Base-by-base conservation (phyloP, 2,329 filamentous ascomycete species). In the Metarhizium sp. region DNA sequence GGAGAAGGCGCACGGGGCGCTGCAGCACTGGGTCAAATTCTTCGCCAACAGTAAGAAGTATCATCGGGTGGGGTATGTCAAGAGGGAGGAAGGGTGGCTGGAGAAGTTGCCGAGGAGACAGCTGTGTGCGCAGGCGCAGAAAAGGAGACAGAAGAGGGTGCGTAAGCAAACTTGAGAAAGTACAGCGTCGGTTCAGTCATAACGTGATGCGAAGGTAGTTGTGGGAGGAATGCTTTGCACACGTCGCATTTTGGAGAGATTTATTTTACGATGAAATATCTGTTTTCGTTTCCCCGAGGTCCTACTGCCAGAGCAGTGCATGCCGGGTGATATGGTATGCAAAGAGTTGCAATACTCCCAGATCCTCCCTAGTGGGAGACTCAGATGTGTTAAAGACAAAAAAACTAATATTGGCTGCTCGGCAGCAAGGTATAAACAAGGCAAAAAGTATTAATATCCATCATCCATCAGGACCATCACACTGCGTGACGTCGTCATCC, bases 1-100 rank as follows among this genome's bases (percentile, higher is more conserved):
- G 69, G 73, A 79, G 61, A 80, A 82, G 68, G 87, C 90, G 2
- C 69, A 82, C 57, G 80, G 84, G 25, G 82, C 83, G 13, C 75
- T 99, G 55, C 75, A 80, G 67, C 86, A 92, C 70, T 97, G 92
- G 94, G 84, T 87, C 58, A 77, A 80, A 52, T 90, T 97, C 73
- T 97, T 96, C 66, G 78, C 72, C 56, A 87, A 86, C 55, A 88
- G 84, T 67, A 81, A 86, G 66, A 90, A 90, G 74, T 97, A 97
- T 72, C 81, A 82, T 59, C 81, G 82, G 71, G 88, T 95, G 4
- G 94, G 94, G 3, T 81, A 78, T 67, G 81, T 97, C 14, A 78
- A 82, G 68, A 77, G 82, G 58, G 78, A 81, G 57, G 75, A 74
- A 29, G 76, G 71, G 25, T 86, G 84, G 75, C 76, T 85, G 66